A percentile compares a stretch with the other conserved stretches of the same genome.
Evolutionary conservation across 2,329 filamentous ascomycete genomes (phyloP).

Genomic region (Claviceps purpurea): DNA sequence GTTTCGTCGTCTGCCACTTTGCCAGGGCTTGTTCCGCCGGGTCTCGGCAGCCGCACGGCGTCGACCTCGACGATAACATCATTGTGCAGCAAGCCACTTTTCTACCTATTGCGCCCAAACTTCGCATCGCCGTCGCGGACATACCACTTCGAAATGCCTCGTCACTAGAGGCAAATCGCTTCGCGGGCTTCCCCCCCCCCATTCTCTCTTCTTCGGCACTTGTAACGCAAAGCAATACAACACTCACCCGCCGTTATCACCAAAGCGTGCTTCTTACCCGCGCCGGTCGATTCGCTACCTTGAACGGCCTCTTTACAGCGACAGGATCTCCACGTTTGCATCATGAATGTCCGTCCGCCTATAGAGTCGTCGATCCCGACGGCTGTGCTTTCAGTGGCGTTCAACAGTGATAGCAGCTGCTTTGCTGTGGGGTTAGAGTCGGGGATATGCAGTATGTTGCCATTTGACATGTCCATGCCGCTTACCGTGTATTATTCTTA

Average conservation of each 20-base stretch:
- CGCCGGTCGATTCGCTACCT: too few species aligned
- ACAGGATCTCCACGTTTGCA: slow-evolving; percentile 11
- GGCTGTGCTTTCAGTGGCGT: slow-evolving; percentile 67
- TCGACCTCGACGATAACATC: background rate
- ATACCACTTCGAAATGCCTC: slow-evolving; percentile 1
- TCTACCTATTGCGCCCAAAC: background rate
- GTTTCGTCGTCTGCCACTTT: background rate
- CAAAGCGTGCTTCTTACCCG: too few species aligned
- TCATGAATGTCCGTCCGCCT: slow-evolving; percentile 80
- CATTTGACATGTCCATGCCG: background rate
- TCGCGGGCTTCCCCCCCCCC: background rate
- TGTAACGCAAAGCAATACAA: background rate
- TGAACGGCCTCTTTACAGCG: background rate
- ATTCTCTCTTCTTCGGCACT: background rate
- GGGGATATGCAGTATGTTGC: slow-evolving; percentile 63
- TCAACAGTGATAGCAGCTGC: slow-evolving; percentile 73
- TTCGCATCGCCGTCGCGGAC: background rate
- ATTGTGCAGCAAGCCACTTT: background rate
- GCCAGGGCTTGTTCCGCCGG: background rate
- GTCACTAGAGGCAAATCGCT: background rate
- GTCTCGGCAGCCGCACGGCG: background rate
- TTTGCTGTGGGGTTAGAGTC: slow-evolving; percentile 80
- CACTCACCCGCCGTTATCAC: too few species aligned
- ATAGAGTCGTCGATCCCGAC: slow-evolving; percentile 67
- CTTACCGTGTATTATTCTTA: background rate